Base-by-base conservation (phyloP, 176 grass and related monocot genomes). In the Juncus inflexus region DNA sequence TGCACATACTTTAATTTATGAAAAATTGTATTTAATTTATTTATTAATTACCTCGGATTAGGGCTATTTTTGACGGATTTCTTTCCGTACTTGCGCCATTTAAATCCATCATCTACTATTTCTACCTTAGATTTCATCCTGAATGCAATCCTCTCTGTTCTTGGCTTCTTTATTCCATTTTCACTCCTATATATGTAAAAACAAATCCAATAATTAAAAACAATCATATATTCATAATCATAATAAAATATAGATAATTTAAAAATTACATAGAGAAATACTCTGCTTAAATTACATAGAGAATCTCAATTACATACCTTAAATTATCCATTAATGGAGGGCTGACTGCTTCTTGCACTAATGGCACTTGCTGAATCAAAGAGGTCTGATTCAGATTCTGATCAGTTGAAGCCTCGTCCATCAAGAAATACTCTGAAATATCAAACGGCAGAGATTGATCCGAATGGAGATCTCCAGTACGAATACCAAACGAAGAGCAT, bases 1-100 rank as follows among this genome's bases (percentile, higher is more conserved):
- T 28, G 19, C 3, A 42, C 40, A 42, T 75, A 65, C 3, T 40
- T 64, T 47, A 47, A 39, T 2, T 3, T 8, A 15, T 64, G 2
- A 14, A 42, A 49, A 35, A 8, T n/a, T 65, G 7, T 16, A 8
- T 16, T 16, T 9, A 66, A n/a, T 47, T 35, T 35, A 41, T 64
- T 16, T 8, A 42, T 40, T 56, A 57, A 58, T 13, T 84, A 88
- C 90, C 90, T 95, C 38, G 88, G 94, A 68, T 97, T 97, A 45
- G 85, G 83, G 80, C 85, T 97, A 66, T 86, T 84, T 74, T 97
- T 97, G 11, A 97, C 88, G 4, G 77, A 78, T 40, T 97, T 97
- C 68, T 97, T 97, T 7, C 94, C 94, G 11, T 97, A 97, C 56
- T 97, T 91, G 73, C 94, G 81, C 94, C 94, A 97, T 61, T 97